A percentile compares a stretch with the other conserved stretches of the same genome.
These are phyloP conservation scores for Apiospora saccharicola DNA, from an alignment of 2,329 filamentous ascomycete species.

Conservation along the genomic window DNA sequence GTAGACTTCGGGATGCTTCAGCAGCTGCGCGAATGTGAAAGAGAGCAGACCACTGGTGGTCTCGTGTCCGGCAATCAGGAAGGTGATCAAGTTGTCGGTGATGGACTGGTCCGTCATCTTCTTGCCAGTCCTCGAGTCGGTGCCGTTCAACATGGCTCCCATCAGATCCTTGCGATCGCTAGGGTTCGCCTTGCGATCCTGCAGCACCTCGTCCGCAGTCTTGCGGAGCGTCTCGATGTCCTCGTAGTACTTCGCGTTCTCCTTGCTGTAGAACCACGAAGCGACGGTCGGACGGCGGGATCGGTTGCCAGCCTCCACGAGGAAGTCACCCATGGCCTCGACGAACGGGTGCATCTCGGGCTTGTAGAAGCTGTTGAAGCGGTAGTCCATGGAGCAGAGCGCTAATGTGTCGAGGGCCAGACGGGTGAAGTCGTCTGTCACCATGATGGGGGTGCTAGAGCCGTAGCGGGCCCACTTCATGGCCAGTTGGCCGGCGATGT, in stretches of 20 bases:
- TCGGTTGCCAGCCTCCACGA: conserved; percentile 63
- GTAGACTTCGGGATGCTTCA: conserved; percentile 57
- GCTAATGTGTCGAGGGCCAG: conserved; percentile 76
- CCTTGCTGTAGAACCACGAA: conserved; percentile 56
- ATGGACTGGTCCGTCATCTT: conserved; percentile 69
- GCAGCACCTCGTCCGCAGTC: conserved; percentile 66
- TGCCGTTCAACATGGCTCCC: conserved; percentile 72
- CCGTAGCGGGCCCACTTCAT: conserved; percentile 75
- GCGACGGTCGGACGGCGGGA: conserved; percentile 55
- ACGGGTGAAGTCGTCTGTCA: conserved; percentile 73
- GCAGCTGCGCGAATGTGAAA: conserved; percentile 57
- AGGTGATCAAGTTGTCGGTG: conserved; percentile 69
- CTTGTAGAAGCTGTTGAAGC: conserved; percentile 74
- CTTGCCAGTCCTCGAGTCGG: conserved; percentile 72
- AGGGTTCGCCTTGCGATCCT: conserved; percentile 62
- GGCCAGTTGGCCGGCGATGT: conserved; percentile 70
- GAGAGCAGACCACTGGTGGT: conserved; percentile 61
- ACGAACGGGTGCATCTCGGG: conserved; percentile 76
- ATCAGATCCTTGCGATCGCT: conserved; percentile 70
- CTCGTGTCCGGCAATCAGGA: conserved; percentile 53
- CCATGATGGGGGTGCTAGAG: conserved; percentile 38
- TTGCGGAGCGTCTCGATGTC: conserved; percentile 64
- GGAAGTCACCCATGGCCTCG: conserved; percentile 69
- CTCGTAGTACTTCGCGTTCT: conserved; percentile 57
- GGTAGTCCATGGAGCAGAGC: conserved; percentile 63